Evolutionary conservation across 352 stramenopile species (phyloP).

Genomic region (Pythium plurisporium): DNA sequence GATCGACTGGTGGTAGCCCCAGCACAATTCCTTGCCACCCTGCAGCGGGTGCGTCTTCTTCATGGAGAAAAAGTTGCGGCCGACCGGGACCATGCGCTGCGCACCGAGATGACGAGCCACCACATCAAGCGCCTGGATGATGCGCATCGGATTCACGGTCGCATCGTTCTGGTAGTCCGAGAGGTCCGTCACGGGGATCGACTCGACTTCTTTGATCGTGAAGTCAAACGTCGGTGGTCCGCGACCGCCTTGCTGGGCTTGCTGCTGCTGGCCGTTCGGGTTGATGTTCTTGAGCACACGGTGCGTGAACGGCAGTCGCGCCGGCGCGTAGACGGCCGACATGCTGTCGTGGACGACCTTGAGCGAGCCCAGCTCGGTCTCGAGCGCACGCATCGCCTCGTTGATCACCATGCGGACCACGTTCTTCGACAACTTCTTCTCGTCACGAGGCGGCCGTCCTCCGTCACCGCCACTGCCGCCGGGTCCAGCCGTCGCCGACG

Average conservation of each 20-base stretch:
- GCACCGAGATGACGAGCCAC: constrained; percentile 57
- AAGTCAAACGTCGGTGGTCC: constrained; percentile 43
- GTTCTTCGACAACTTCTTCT: constrained; percentile 33
- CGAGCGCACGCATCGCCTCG: constrained; percentile 41
- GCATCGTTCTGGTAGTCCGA: constrained; percentile 41
- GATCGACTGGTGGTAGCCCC: constrained; percentile 72
- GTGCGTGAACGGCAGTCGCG: constrained; percentile 38
- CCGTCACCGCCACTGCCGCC: neutral
- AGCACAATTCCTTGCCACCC: constrained; percentile 64
- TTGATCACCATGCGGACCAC: constrained; percentile 64
- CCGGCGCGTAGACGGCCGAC: constrained; percentile 55
- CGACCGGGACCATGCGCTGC: constrained; percentile 45
- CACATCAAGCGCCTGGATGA: constrained; percentile 67
- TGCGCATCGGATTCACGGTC: constrained; percentile 75
- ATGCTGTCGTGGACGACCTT: constrained; percentile 47
- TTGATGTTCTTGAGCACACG: constrained; percentile 42
- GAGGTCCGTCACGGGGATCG: constrained; percentile 63
- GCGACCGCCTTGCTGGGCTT: neutral
- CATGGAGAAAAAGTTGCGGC: constrained; percentile 48
- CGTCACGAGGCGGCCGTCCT: constrained; percentile 22
- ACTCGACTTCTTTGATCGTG: constrained; percentile 47
- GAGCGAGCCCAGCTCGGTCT: constrained; percentile 50
- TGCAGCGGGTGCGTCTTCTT: constrained; percentile 41
- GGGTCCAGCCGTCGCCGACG: constrained; percentile 1
- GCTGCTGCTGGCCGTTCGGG: constrained; percentile 30